Conservation (phyloP, 2,329 filamentous ascomycete genomes). For the Aureobasidium melanogenum region DNA sequence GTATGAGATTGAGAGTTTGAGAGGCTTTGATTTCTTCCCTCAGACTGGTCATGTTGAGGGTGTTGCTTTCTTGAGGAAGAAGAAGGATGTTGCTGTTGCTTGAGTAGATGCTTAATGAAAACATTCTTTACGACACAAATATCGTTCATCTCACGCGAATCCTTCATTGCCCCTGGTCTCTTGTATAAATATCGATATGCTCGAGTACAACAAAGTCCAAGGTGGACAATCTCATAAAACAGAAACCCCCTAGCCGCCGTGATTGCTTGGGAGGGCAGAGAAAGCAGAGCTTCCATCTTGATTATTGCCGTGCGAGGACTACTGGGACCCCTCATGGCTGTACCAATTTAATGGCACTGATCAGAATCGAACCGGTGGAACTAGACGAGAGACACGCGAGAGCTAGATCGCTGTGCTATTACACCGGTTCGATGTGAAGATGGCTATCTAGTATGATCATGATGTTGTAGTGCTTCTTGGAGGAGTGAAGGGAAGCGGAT, state of each 20-base stretch:
- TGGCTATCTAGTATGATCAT: neutral
- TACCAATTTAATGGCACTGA: neutral
- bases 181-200: no score
- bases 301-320: neutral
- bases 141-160: neutral
- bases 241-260: neutral
- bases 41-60: constrained; percentile 66
- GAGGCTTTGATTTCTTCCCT: constrained; percentile 96
- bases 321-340: neutral
- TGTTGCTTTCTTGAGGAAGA: constrained; percentile 48
- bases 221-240: neutral
- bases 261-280: neutral
- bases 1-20: constrained; percentile 83
- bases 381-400: neutral
- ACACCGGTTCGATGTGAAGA: neutral
- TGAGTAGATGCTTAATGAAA: neutral
- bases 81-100: constrained; percentile 15
- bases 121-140: neutral
- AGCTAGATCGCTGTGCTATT: neutral
- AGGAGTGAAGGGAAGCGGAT: neutral
- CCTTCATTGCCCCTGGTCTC: neutral
- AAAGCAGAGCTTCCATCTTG: neutral
- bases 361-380: neutral
- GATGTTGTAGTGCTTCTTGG: neutral
- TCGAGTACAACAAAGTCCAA: neutral